Base-by-base conservation (phyloP, 1,284 basidiomycete genomes). In the Tilletia indica region DNA sequence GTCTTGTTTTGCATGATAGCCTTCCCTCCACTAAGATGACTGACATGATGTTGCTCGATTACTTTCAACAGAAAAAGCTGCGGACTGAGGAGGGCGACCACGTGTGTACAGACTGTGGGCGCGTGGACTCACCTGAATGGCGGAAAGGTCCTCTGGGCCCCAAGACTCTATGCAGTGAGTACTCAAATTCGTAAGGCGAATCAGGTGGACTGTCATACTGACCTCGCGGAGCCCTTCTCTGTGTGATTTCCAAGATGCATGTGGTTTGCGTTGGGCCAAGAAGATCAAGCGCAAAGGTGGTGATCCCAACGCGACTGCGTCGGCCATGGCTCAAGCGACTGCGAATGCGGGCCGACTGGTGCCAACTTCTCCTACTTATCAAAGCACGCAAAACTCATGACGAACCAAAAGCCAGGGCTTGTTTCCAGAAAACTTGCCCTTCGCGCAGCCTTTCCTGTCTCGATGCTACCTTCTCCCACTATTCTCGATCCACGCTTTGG, bases 121-220 rank as follows among this genome's bases (percentile, higher is more conserved):
- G 78, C 21, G 78, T 80, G 56, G 79, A 82, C 49, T 83, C 81
- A 48, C 81, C 81, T 36, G 81, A 83, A 72, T 83, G 81, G 81
- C 76, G 81, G 42, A 82, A 82, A 72, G 81, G 81, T 12, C 81
- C 81, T 3, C 66, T 79, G 58, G 81, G 81, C 3, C 81, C 80
- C 68, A 78, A 80, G 73, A 82, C 77, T 69, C 71, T 78, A 21
- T 81, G 77, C 72, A 80, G 63, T n/a, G 16, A 39, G 66, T 70
- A 11, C 14, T 47, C 25, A 9, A 19, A 4, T 31, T 8, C 19
- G 51, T 54, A 8, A 8, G 8, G n/a, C 51, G 51, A 54, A 45
- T 45, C 42, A 1, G 42, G 42, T 31, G 25, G 25, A 31, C 25
- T 31, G 25, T 31, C 2, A 3, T 45, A 45, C 42, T 45, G 9